phyloP scores from a whole-genome alignment of 306 rosid genomes.

The Malus sylvestris region DNA sequence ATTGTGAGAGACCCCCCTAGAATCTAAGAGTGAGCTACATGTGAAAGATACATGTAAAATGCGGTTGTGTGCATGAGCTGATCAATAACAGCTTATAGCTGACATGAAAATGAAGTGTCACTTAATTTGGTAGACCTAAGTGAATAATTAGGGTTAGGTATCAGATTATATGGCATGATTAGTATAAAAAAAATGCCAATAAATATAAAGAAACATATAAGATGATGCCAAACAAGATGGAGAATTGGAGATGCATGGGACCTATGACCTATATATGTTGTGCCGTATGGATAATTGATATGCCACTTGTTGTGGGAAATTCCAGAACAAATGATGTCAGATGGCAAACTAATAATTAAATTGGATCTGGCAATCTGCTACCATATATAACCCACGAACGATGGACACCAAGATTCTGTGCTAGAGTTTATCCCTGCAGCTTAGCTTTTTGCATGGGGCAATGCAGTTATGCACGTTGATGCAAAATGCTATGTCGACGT shows the following conservation, averaged over 20 bases:
- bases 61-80: too few relatives aligned
- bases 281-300: not conserved
- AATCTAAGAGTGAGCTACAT: too few relatives aligned
- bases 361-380: not conserved
- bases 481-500: not conserved
- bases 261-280: not conserved
- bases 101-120: too few relatives aligned
- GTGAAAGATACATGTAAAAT: too few relatives aligned
- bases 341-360: not conserved
- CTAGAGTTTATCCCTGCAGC: not conserved
- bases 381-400: not conserved
- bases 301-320: not conserved
- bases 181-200: too few relatives aligned
- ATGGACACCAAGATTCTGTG: slow-evolving; percentile 2
- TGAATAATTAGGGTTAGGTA: not conserved
- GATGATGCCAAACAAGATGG: not conserved
- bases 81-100: too few relatives aligned
- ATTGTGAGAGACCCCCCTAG: too few relatives aligned
- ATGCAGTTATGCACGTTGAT: not conserved
- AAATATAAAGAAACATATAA: too few relatives aligned
- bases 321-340: not conserved
- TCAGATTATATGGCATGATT: not conserved
- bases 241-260: not conserved
- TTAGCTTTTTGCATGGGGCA: not conserved
- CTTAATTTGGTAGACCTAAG: not conserved